Conservation (phyloP, 2,329 filamentous ascomycete genomes). For the Trichoderma afroharzianum region DNA sequence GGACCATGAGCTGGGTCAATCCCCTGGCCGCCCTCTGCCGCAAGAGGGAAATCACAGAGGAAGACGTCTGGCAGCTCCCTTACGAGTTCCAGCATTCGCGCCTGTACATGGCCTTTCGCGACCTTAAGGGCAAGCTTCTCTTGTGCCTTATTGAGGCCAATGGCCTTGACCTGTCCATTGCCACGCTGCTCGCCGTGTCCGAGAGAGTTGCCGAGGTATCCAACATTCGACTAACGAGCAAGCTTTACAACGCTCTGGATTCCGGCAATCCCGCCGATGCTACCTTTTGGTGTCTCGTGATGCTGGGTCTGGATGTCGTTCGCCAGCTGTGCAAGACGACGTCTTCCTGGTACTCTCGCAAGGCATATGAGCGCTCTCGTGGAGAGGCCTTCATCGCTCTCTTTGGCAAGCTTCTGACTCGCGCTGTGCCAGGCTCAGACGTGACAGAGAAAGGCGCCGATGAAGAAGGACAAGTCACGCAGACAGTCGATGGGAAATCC, state of each 20-base stretch:
- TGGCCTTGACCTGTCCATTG: conserved; percentile 70
- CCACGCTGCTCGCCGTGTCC: conserved; percentile 60
- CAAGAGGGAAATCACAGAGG: conserved; percentile 64
- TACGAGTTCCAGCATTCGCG: conserved; percentile 78
- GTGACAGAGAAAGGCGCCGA: conserved; percentile 34
- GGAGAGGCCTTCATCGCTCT: conserved; percentile 57
- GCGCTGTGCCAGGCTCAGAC: conserved; percentile 38
- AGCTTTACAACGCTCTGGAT: conserved; percentile 36
- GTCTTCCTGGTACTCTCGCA: conserved; percentile 73
- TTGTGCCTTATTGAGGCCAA: conserved; percentile 69
- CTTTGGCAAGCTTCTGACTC: conserved; percentile 37
- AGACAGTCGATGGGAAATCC: background rate
- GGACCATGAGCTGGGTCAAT: conserved; percentile 78
- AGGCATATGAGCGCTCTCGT: conserved; percentile 77
- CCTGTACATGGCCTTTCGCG: conserved; percentile 71
- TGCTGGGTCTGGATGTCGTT: conserved; percentile 32
- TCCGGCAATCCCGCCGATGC: conserved; percentile 28
- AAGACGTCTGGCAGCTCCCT: conserved; percentile 77
- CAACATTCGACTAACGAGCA: conserved; percentile 37
- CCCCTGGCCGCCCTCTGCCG: conserved; percentile 67
- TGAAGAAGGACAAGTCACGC: conserved; percentile 1
- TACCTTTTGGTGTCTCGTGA: conserved; percentile 36
- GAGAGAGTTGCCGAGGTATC: conserved; percentile 37
- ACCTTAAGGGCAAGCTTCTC: conserved; percentile 69
- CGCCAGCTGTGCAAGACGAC: conserved; percentile 36